A percentile compares a stretch with the other conserved stretches of the same genome.
phyloP scores from a whole-genome alignment of 2,329 filamentous ascomycete genomes.

The Aspergillus bombycis region DNA sequence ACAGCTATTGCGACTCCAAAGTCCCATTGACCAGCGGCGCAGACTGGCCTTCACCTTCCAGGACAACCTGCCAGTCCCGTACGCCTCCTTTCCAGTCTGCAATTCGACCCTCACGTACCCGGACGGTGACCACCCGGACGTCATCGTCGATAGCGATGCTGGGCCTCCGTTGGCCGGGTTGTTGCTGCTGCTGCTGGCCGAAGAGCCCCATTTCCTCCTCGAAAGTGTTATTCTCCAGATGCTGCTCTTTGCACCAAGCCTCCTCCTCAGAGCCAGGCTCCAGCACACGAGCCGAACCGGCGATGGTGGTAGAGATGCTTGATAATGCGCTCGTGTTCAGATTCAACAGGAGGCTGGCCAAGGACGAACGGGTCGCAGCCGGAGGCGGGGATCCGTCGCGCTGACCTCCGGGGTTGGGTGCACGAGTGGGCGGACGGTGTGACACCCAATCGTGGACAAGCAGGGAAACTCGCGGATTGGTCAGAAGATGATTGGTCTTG shows the following conservation, averaged over 20 bases:
- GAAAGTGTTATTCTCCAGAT: conserved; percentile 92
- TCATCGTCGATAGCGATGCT: conserved; percentile 74
- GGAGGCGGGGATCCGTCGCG: conserved; percentile 66
- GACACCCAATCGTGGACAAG: conserved; percentile 99
- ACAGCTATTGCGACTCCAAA: conserved; percentile 2
- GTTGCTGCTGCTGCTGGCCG: conserved; percentile 38
- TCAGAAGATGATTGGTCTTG: conserved; percentile 74
- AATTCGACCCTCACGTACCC: conserved; percentile 81
- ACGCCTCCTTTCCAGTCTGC: conserved; percentile 96
- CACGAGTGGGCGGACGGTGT: conserved; percentile 79
- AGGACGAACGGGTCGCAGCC: conserved; percentile 67
- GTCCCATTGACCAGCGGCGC: conserved; percentile 35
- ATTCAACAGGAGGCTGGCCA: conserved; percentile 83
- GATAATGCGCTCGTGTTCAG: conserved; percentile 87
- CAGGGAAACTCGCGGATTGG: conserved; percentile 85
- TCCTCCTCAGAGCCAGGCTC: conserved; percentile 78
- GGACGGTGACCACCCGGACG: conserved; percentile 84
- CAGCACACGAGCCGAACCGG: conserved; percentile 78
- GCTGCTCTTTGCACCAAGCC: conserved; percentile 76
- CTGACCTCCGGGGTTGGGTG: conserved; percentile 54
- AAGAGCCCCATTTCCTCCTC: conserved; percentile 56
- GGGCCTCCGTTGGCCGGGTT: conserved; percentile 33
- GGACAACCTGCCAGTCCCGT: conserved; percentile 67
- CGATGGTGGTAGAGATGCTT: conserved; percentile 90
- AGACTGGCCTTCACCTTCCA: conserved; percentile 31